Percentiles rank a stretch among this genome's conserved stretches.
These are phyloP conservation scores for Neofusicoccum sp. DNA, from an alignment of 2,329 filamentous ascomycete genomes.

Conservation along the genomic window DNA sequence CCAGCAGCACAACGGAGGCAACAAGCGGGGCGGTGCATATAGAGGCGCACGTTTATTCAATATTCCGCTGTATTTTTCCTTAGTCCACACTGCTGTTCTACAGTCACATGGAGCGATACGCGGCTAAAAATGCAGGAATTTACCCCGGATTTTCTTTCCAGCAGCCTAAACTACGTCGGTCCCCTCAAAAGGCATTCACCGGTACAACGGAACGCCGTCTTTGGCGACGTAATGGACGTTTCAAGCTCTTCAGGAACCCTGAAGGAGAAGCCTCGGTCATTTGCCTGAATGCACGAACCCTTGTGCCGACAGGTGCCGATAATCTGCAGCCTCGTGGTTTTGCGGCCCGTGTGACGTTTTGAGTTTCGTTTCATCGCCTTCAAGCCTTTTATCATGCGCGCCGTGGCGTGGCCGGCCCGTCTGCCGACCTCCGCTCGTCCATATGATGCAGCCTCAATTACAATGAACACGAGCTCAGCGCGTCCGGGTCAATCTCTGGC, in stretches of 20 bases:
- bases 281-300: background rate
- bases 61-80: background rate
- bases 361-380: background rate
- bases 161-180: background rate
- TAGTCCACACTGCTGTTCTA: background rate
- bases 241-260: background rate
- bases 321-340: background rate
- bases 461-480: background rate
- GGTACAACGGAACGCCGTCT: background rate
- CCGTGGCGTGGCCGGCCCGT: slow-evolving; percentile 1
- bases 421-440: background rate
- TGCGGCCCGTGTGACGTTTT: slow-evolving; percentile 4
- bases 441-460: slow-evolving; percentile 8
- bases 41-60: background rate
- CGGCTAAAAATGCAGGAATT: background rate
- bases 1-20: no score
- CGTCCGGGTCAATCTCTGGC: background rate
- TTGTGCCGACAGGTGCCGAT: background rate
- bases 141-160: background rate
- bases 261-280: background rate
- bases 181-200: background rate
- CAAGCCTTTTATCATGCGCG: background rate
- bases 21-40: no score
- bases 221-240: background rate
- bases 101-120: background rate